Conservation (phyloP, 1,139 yeast genomes). For the Yarrowia galli region DNA sequence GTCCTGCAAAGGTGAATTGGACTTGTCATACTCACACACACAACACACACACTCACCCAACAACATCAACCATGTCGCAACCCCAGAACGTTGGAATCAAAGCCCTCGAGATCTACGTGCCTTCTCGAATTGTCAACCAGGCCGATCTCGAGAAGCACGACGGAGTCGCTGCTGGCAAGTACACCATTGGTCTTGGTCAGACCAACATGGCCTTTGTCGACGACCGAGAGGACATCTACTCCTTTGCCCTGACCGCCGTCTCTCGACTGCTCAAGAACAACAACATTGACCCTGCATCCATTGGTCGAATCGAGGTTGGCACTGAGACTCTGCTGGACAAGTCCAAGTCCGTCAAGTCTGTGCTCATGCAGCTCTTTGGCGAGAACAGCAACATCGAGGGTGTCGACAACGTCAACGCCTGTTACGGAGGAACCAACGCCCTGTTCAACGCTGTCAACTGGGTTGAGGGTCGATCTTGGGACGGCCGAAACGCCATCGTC, state of each 20-base stretch:
- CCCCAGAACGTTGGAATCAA: constrained; percentile 94
- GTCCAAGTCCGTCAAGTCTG: constrained; percentile 96
- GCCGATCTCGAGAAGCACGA: constrained; percentile 84
- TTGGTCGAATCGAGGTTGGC: constrained; percentile 98
- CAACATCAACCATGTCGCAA: constrained; percentile 42
- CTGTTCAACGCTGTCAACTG: constrained; percentile 93
- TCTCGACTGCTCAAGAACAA: constrained; percentile 79
- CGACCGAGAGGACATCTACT: constrained; percentile 97
- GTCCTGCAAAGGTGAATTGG: constrained; percentile 10
- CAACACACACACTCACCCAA: constrained; percentile 19
- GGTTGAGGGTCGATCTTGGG: constrained; percentile 97
- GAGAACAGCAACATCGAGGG: constrained; percentile 95
- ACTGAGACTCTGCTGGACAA: constrained; percentile 97
- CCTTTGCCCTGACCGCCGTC: constrained; percentile 84
- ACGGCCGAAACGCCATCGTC: constrained; percentile 97
- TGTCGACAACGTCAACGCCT: constrained; percentile 94
- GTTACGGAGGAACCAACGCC: constrained; percentile 98
- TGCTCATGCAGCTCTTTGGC: constrained; percentile 91
- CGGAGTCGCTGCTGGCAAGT: constrained; percentile 90
- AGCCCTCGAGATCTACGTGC: constrained; percentile 92
- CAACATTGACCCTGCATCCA: constrained; percentile 75
- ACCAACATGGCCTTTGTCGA: constrained; percentile 97
- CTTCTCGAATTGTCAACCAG: constrained; percentile 82
- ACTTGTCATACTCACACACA: constrained; percentile 17
- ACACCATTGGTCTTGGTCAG: constrained; percentile 98